Conservation (phyloP, 768 basidiomycete genomes). For the Leccinum subgranulosum region DNA sequence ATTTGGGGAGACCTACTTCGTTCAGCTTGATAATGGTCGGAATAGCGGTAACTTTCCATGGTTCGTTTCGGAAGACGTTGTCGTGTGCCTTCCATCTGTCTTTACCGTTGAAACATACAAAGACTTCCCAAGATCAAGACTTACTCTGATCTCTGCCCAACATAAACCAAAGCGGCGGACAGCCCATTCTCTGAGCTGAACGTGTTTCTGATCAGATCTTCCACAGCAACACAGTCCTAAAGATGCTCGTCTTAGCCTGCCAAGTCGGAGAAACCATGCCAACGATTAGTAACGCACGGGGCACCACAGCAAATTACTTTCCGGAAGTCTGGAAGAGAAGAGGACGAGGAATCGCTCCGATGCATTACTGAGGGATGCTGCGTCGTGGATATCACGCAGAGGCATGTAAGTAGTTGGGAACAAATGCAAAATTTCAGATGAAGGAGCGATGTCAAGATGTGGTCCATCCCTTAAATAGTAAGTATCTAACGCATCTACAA, state of each 20-base stretch:
- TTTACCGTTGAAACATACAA: background rate
- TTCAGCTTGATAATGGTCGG: constrained; percentile 65
- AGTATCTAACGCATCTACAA: background rate
- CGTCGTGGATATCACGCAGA: constrained; percentile 39
- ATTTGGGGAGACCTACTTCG: constrained; percentile 43
- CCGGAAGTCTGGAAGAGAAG: constrained; percentile 63
- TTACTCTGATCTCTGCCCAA: constrained; percentile 63
- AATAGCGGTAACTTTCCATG: constrained; percentile 57
- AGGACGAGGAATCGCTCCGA: constrained; percentile 63
- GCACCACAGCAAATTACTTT: constrained; percentile 56
- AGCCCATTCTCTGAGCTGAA: constrained; percentile 47
- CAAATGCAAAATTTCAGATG: background rate
- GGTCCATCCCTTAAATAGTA: constrained; percentile 3
- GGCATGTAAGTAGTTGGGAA: constrained; percentile 41
- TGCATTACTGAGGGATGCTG: constrained; percentile 35
- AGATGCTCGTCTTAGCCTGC: constrained; percentile 8
- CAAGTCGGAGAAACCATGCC: background rate
- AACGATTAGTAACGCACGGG: constrained; percentile 42
- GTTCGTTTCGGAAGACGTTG: constrained; percentile 58
- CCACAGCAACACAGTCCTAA: constrained; percentile 69
- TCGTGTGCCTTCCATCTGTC: constrained; percentile 62
- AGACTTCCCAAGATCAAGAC: constrained; percentile 22
- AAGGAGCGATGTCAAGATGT: constrained; percentile 1
- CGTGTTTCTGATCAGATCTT: constrained; percentile 47
- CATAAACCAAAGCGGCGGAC: constrained; percentile 60